A percentile compares a stretch with the other conserved stretches of the same genome.
phyloP scores from a whole-genome alignment of 2,329 filamentous ascomycete genomes.

The Coniochaeta sp. region DNA sequence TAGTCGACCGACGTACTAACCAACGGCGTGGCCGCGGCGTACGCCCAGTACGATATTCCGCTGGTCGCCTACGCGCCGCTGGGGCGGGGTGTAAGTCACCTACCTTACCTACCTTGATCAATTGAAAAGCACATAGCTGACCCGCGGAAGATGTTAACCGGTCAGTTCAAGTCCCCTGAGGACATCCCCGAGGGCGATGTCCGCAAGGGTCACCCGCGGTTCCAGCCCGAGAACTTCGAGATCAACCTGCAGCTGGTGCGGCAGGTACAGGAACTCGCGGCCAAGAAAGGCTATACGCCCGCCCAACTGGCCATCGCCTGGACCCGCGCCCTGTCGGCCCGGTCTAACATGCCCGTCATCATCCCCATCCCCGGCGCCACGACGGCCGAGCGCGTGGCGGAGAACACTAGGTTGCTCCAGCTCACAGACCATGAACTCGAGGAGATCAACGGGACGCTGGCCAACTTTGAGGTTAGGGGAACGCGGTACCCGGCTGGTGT shows the following conservation, averaged over 20 bases:
- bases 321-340: slow-evolving; percentile 42
- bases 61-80: slow-evolving; percentile 55
- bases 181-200: slow-evolving; percentile 50
- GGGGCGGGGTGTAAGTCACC: slow-evolving; percentile 20
- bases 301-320: slow-evolving; percentile 63
- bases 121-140: too few relatives aligned
- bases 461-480: slow-evolving; percentile 37
- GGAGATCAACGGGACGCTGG: slow-evolving; percentile 41
- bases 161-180: slow-evolving; percentile 40
- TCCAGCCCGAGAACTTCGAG: slow-evolving; percentile 55
- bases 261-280: slow-evolving; percentile 50
- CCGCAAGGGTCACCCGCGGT: slow-evolving; percentile 45
- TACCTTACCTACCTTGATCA: neutral
- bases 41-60: slow-evolving; percentile 58
- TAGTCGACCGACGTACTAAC: slow-evolving; percentile 26
- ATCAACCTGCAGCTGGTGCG: slow-evolving; percentile 57
- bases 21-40: slow-evolving; percentile 36
- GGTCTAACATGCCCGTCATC: slow-evolving; percentile 47
- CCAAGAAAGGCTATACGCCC: slow-evolving; percentile 51
- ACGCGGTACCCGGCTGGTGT: slow-evolving; percentile 31
- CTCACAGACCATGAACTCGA: slow-evolving; percentile 41
- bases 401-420: slow-evolving; percentile 52
- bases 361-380: slow-evolving; percentile 63
- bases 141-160: slow-evolving; percentile 48
- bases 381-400: slow-evolving; percentile 45